Base-by-base conservation (phyloP, 2,329 filamentous ascomycete species). In the Pseudogymnoascus sp. region DNA sequence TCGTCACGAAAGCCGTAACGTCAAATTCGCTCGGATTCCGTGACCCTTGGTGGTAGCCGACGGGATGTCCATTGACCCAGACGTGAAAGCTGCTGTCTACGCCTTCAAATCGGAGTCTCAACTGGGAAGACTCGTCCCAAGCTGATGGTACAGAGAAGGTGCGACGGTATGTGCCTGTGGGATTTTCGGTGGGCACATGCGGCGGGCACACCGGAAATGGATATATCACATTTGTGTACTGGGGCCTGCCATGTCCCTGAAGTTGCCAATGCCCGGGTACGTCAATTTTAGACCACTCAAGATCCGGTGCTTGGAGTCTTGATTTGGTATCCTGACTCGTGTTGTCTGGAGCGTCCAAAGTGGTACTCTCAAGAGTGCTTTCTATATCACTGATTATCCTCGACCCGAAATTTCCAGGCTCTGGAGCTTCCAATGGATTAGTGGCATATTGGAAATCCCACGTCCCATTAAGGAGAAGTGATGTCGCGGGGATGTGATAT, bases 221-320 rank as follows among this genome's bases (percentile, higher is more conserved):
- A 65, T 81, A 90, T 60, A 83, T 78, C 26, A 87, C 79, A 67
- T 90, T 90, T 9, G 87, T 89, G 70, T 90, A 90, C 67, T 87
- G 84, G 0, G 88, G 88, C 37, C 63, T 73, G 11, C 87, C 87
- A 69, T 86, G 84, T 26, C 87, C 87, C 73, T 90, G 84, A 4
- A 88, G 75, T 73, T 90, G 87, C 88, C 88, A 90, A 70, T 86
- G 83, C 2, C 84, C 84, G 0, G 87, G 87, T 0, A 90, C 87
- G 10, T 80, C 69, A 33, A 62, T 62, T n/a, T 38, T 50, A n/a
- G 61, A 50, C 63, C 63, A 64, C 19, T 42, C 50, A 9, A 42
- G 2, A 2, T 50, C 37, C n/a, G 37, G 26, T 35, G 29, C 63
- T 62, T 31, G 17, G 11, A 64, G 17, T 21, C 11, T 35, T 35